These are phyloP conservation scores for Boletellus deceptivus DNA, from an alignment of 1,284 basidiomycete species.

Conservation along the genomic window DNA sequence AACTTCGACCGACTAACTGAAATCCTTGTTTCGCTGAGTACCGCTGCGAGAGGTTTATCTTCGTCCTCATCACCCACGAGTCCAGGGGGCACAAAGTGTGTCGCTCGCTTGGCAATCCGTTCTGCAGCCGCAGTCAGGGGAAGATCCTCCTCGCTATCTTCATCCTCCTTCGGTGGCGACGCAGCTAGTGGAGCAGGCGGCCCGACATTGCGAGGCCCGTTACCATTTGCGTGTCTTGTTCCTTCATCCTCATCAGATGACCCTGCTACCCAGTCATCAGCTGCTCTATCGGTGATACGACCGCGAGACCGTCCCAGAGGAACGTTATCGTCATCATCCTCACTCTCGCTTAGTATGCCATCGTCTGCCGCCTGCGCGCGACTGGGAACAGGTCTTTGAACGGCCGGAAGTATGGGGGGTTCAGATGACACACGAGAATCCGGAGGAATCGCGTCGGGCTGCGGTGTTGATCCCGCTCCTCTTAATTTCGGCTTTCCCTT, in stretches of 20 bases:
- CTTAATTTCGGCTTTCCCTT: constrained; percentile 45
- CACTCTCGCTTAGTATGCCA: constrained; percentile 48
- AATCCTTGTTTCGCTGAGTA: constrained; percentile 54
- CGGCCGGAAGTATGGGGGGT: constrained; percentile 56
- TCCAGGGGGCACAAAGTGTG: constrained; percentile 18
- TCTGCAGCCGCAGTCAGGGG: constrained; percentile 62
- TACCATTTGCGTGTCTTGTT: constrained; percentile 53
- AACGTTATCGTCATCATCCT: constrained; percentile 47
- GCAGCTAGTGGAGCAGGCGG: constrained; percentile 17
- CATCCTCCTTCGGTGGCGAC: constrained; percentile 25
- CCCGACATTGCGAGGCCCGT: constrained; percentile 45
- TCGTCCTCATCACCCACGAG: constrained; percentile 45
- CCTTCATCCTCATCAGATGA: constrained; percentile 56
- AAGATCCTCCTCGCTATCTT: constrained; percentile 71
- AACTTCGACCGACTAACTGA: constrained; percentile 48
- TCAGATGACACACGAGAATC: constrained; percentile 39
- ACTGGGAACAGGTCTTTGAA: constrained; percentile 45
- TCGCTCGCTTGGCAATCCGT: constrained; percentile 27
- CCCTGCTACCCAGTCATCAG: constrained; percentile 54
- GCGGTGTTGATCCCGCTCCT: constrained; percentile 34
- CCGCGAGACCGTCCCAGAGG: constrained; percentile 25
- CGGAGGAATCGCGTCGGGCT: constrained; percentile 8
- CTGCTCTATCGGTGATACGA: constrained; percentile 30
- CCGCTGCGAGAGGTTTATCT: constrained; percentile 64
- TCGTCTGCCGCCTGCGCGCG: constrained; percentile 48